Evolutionary conservation across 192 early-diverging fungal species (phyloP).

Genomic region (Endogone sp.): DNA sequence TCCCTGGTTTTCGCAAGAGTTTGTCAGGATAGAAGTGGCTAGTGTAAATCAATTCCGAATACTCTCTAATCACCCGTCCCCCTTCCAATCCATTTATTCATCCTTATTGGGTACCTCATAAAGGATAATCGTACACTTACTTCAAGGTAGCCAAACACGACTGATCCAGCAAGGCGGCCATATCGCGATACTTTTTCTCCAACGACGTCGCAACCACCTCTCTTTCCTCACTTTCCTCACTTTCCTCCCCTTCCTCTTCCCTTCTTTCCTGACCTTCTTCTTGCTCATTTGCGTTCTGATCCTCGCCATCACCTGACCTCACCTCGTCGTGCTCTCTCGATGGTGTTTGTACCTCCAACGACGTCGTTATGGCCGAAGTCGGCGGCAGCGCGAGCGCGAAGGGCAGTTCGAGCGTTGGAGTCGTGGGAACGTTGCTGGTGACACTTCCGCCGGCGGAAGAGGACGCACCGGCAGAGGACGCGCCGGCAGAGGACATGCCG

Average conservation of each 20-base stretch:
- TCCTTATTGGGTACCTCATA: too few species aligned
- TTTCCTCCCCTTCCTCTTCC: neutral
- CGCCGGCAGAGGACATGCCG: neutral
- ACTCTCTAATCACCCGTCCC: neutral
- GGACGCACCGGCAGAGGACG: neutral
- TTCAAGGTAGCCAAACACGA: conserved; percentile 1
- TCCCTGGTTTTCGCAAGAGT: neutral
- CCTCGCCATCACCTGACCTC: neutral
- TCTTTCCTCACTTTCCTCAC: neutral
- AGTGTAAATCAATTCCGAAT: too few species aligned
- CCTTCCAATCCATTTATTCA: neutral
- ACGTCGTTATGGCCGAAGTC: conserved; percentile 1
- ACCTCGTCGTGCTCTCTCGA: neutral
- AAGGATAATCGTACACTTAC: conserved; percentile 1
- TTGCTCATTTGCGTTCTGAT: neutral
- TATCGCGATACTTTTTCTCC: conserved; percentile 14
- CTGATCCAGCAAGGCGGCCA: conserved; percentile 3
- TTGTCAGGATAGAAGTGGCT: too few species aligned
- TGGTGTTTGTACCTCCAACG: neutral
- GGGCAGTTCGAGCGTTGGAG: neutral
- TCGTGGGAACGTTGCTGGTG: neutral
- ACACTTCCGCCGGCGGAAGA: too few species aligned
- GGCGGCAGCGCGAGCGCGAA: conserved; percentile 7
- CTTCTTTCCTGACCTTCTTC: too few species aligned
- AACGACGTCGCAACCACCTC: conserved; percentile 6